Evolutionary conservation across 148 eudicot species (phyloP), one percentile per base, ranked within the genome.

Genomic region (Agrostemma githago): DNA sequence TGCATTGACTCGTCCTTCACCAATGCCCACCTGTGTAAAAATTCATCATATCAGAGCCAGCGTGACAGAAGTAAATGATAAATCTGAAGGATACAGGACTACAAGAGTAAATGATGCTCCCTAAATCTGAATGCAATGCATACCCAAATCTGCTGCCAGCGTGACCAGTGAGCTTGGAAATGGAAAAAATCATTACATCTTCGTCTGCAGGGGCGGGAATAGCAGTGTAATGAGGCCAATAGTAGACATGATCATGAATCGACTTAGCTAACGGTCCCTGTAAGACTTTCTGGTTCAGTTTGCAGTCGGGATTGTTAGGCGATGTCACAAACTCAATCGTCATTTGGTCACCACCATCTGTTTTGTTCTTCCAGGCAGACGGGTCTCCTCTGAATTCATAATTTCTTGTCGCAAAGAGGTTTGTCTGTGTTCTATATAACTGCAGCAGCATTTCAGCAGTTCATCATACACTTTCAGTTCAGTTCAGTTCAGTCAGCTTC

Each of bases 111-210:
- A n/a, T n/a, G n/a, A n/a, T n/a, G n/a, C n/a, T n/a, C n/a, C n/a
- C n/a, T n/a, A 43, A 43, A 43, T 43, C 8, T 43, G 8, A 43
- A 5, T 43, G 5, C 8, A 8, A 43, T 67, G 54, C 53, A 6
- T 76, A 88, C 92, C 92, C 89, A 20, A 88, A 88, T 80, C 92
- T 67, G 14, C 79, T 76, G 42, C 92, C 92, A 16, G 89, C 92
- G 74, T 88, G 89, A 42, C 88, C 92, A 9, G 88, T 88, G 57
- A 86, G 82, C 78, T 88, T 88, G 43, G 92, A 88, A 62, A 83
- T 34, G 8, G 88, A 81, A 37, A 88, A 88, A 0, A 88, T 42
- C 92, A 88, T 86, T 62, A 88, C 58, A 77, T 88, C 92, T 61
- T 85, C 88, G 77, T 86, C 73, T 1, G 87, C 72, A 0, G 88